Conservation (phyloP, 305 asterid species). For the Withania somnifera region DNA sequence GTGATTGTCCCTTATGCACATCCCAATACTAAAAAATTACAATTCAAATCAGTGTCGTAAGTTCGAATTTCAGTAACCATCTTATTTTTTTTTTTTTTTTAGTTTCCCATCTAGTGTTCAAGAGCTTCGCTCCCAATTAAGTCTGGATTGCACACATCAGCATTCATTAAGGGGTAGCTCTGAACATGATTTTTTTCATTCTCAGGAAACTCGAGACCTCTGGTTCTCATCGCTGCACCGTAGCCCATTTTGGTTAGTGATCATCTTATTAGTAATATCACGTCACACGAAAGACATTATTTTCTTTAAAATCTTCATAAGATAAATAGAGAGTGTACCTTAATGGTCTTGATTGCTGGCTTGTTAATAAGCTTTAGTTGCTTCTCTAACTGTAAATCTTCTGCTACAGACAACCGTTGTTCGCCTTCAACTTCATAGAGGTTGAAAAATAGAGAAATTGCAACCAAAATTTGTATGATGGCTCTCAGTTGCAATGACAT, state of each 20-base stretch:
- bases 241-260: too few species aligned
- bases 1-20: not conserved
- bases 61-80: not conserved
- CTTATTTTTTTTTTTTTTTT: too few species aligned
- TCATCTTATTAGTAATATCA: too few species aligned
- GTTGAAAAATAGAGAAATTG: not conserved
- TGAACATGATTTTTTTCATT: too few species aligned
- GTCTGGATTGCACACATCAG: too few species aligned
- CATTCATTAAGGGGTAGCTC: too few species aligned
- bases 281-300: too few species aligned
- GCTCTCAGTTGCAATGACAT: not conserved
- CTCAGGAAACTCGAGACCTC: too few species aligned
- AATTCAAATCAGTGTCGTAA: not conserved
- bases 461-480: not conserved
- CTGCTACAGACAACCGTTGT: not conserved
- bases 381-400: not conserved
- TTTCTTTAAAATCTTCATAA: too few species aligned
- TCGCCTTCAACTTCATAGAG: not conserved
- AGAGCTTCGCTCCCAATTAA: too few species aligned
- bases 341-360: not conserved
- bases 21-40: not conserved
- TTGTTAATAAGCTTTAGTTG: not conserved
- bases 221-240: too few species aligned
- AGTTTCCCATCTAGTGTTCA: too few species aligned
- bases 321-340: not conserved